Evolutionary conservation across 768 basidiomycete genomes (phyloP), one percentile per base, ranked within the genome.

Genomic region (Xanthoconium stramineum): DNA sequence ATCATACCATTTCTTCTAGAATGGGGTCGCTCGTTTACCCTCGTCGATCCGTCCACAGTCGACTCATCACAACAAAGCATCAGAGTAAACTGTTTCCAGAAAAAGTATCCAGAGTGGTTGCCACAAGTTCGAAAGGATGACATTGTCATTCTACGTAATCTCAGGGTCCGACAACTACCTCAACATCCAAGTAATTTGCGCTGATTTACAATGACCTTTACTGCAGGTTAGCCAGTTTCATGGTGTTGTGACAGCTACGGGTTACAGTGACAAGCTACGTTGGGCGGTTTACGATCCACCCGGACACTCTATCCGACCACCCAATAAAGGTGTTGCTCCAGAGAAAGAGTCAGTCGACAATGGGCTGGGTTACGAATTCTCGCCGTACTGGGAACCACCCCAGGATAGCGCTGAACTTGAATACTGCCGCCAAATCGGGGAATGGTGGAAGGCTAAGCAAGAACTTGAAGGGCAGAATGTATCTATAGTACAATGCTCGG

Each of bases 231-330:
- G 59, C 28, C 43, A 62, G 4, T 78, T 65, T 47, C 38, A 69
- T 4, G 74, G 74, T 2, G 32, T 6, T 7, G 1, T 68, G 4
- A 69, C 65, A n/a, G 80, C 78, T 17, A 68, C 73, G 0, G 84
- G 82, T 2, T 81, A 80, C 50, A 42, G 69, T 29, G 74, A 80
- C 60, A 76, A 68, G 56, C 65, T 84, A 50, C 71, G 73, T 33
- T 88, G 85, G 85, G 80, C 80, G 5, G 72, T 83, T 32, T 87
- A 79, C 49, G 76, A 79, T 36, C 72, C 76, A 2, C 60, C 62
- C 17, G 68, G 63, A 2, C 74, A 76, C 24, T 67, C 68, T 47
- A 60, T 76, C 32, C 72, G 72, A 28, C 74, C 77, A 60, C 75
- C 77, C 1, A 65, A 73, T 42, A 62, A 68, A 42, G 74, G 69